A percentile compares a stretch with the other conserved stretches of the same genome.
phyloP scores from a whole-genome alignment of 352 stramenopile genomes.

The Phytophthora tentaculata region DNA sequence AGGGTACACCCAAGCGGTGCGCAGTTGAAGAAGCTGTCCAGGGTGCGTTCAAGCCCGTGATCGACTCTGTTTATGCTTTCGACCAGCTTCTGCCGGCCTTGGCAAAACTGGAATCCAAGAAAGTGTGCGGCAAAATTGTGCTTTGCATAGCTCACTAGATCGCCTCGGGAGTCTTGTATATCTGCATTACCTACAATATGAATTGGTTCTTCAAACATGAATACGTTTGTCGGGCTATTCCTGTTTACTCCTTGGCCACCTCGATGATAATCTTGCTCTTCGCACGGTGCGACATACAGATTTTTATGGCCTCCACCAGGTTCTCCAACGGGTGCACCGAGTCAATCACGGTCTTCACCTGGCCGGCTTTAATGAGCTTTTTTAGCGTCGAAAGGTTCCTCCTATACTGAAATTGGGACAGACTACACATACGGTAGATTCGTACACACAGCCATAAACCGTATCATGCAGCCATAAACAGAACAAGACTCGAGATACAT shows the following conservation, averaged over 20 bases:
- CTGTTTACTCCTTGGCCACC: constrained; percentile 35
- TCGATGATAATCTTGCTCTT: constrained; percentile 76
- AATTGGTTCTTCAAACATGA: no score
- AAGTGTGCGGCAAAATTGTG: constrained; percentile 62
- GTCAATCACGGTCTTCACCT: constrained; percentile 53
- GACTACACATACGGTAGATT: no score
- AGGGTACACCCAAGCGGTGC: constrained; percentile 31
- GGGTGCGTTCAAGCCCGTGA: constrained; percentile 36
- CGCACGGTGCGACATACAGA: constrained; percentile 56
- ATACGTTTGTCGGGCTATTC: no score
- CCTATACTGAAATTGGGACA: no score
- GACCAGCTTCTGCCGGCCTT: constrained; percentile 46
- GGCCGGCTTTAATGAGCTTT: constrained; percentile 36
- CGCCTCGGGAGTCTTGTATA: no score
- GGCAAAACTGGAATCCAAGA: constrained; percentile 47
- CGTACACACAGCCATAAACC: no score
- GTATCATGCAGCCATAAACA: no score
- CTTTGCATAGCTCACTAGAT: constrained; percentile 26
- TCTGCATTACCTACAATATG: no score
- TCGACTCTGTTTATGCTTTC: constrained; percentile 52
- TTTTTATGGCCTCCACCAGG: constrained; percentile 53
- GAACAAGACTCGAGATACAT: no score
- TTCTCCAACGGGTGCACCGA: constrained; percentile 61
- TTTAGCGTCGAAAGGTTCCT: no score
- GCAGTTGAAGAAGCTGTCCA: constrained; percentile 46